Conservation (phyloP, 2,329 filamentous ascomycete species). For the Colletotrichum camelliae region DNA sequence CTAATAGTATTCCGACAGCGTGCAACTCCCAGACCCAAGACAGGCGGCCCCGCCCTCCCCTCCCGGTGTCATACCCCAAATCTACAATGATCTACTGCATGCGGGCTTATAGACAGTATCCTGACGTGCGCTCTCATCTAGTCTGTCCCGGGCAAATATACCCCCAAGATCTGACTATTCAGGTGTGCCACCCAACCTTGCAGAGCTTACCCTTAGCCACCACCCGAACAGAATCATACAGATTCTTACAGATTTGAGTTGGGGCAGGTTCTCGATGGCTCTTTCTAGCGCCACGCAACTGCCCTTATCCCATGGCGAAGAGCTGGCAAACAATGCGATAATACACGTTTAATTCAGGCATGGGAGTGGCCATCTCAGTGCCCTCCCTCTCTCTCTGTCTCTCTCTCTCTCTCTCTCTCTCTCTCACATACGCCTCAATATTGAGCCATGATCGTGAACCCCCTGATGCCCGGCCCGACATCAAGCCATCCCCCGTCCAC, state of each 20-base stretch:
- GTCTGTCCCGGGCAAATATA: neutral
- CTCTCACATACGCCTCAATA: neutral
- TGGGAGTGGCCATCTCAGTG: neutral
- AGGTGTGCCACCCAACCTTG: neutral
- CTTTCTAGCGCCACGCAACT: rapidly evolving
- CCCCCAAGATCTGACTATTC: neutral
- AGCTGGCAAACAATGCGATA: too few species aligned
- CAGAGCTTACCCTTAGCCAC: neutral
- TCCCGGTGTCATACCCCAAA: neutral
- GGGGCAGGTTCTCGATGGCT: neutral
- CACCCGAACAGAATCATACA: neutral
- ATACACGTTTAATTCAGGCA: too few species aligned
- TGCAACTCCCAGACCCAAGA: neutral
- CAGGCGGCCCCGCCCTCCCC: neutral
- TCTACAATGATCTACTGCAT: neutral
- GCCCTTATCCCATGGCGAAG: neutral
- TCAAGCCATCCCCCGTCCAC: neutral
- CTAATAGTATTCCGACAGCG: neutral
- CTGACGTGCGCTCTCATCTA: neutral
- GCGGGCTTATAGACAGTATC: neutral
- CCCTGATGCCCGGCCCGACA: neutral
- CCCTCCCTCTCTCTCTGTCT: too few species aligned
- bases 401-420: neutral
- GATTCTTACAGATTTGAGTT: too few species aligned
- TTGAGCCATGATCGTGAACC: neutral